Conservation (phyloP, 2,329 filamentous ascomycete genomes). For the Myriosclerotinia duriaeana region DNA sequence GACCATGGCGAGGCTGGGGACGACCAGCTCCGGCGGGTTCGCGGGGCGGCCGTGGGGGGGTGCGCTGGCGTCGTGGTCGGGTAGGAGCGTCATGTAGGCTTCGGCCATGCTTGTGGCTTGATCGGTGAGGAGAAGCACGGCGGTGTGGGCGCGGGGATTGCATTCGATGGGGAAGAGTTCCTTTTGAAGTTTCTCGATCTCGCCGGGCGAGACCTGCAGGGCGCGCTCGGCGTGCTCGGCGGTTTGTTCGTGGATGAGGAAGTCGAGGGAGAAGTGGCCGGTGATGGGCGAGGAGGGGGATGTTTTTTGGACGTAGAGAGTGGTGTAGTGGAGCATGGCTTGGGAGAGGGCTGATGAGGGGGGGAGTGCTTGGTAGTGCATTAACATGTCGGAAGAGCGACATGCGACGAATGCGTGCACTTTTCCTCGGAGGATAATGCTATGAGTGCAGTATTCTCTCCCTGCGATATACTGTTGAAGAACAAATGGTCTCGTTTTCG, state of each 20-base stretch:
- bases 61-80: constrained; percentile 28
- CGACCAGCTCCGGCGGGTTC: constrained; percentile 25
- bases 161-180: constrained; percentile 67
- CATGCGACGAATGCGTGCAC: constrained; percentile 68
- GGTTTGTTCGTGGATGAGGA: background rate
- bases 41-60: constrained; percentile 21
- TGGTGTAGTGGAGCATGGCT: constrained; percentile 66
- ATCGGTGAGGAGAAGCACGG: constrained; percentile 58
- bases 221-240: background rate
- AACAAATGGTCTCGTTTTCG: constrained; percentile 54
- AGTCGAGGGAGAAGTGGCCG: constrained; percentile 64
- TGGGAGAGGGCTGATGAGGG: constrained; percentile 52
- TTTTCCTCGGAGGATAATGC: constrained; percentile 63
- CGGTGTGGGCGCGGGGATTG: constrained; percentile 68
- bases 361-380: constrained; percentile 64
- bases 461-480: constrained; percentile 65
- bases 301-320: constrained; percentile 50
- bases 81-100: constrained; percentile 53
- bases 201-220: background rate
- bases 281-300: constrained; percentile 55
- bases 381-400: constrained; percentile 51
- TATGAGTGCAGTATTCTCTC: constrained; percentile 70
- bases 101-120: constrained; percentile 46
- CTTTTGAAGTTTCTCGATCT: constrained; percentile 37
- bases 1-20: constrained; percentile 30